These are phyloP conservation scores for Agrostemma githago DNA, from an alignment of 148 eudicot genomes.

Conservation along the genomic window DNA sequence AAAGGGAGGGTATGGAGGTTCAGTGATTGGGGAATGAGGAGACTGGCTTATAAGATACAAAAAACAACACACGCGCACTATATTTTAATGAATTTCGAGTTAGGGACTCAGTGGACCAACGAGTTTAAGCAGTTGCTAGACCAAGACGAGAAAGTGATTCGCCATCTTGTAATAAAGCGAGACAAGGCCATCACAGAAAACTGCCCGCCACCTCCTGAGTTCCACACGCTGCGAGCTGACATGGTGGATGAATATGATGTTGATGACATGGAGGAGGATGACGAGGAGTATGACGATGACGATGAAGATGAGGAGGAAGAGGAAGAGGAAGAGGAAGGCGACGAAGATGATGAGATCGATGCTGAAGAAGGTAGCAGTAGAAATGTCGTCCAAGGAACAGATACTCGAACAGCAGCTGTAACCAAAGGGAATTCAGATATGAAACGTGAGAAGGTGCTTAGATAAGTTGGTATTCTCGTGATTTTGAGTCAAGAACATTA, in stretches of 20 bases:
- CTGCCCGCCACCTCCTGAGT: conserved; percentile 86
- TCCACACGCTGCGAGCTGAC: conserved; percentile 47
- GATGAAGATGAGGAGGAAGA: conserved; percentile 35
- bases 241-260: conserved; percentile 54
- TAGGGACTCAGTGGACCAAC: conserved; percentile 67
- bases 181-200: conserved; percentile 73
- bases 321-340: conserved; percentile 28
- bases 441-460: conserved; percentile 23
- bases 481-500: not conserved
- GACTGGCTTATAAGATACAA: conserved; percentile 78
- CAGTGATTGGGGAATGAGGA: conserved; percentile 93
- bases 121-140: conserved; percentile 82
- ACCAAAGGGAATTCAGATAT: conserved; percentile 9
- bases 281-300: conserved; percentile 31
- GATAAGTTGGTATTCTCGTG: not conserved
- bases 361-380: conserved; percentile 18
- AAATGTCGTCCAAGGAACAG: conserved; percentile 15
- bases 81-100: conserved; percentile 78
- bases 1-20: conserved; percentile 91
- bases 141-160: conserved; percentile 83
- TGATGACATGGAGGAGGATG: conserved; percentile 39
- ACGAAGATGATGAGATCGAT: conserved; percentile 32
- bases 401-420: not conserved
- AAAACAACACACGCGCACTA: conserved; percentile 89
- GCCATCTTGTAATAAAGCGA: conserved; percentile 83